phyloP scores from a whole-genome alignment of 495 filamentous ascomycete species.

The Neurospora pannonica region DNA sequence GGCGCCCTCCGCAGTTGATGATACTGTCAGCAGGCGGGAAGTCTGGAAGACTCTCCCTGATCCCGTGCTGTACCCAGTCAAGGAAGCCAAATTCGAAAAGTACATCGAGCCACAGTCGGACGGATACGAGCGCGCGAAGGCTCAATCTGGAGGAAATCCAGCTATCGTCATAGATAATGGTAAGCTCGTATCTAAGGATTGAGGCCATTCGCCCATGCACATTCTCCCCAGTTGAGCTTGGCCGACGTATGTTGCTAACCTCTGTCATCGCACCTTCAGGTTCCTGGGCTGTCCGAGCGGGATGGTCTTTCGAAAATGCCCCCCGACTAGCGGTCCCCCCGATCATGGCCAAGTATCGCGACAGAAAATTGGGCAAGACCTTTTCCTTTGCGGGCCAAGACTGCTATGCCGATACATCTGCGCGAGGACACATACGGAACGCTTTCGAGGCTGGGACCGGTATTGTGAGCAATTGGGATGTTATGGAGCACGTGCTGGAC shows the following conservation, averaged over 20 bases:
- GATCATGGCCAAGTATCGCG: constrained; percentile 86
- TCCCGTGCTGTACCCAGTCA: constrained; percentile 40
- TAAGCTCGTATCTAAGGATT: constrained; percentile 24
- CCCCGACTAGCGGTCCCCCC: constrained; percentile 77
- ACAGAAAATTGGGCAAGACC: constrained; percentile 80
- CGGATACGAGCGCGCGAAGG: constrained; percentile 53
- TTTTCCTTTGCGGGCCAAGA: constrained; percentile 87
- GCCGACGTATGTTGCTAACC: neutral
- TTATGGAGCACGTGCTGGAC: constrained; percentile 86
- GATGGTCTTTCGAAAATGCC: constrained; percentile 80
- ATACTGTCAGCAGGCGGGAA: constrained; percentile 22
- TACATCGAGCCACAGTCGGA: constrained; percentile 58
- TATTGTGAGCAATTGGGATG: constrained; percentile 94
- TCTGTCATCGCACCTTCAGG: constrained; percentile 38
- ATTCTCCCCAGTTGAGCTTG: neutral
- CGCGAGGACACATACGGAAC: constrained; percentile 78
- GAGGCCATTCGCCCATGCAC: neutral
- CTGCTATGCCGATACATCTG: constrained; percentile 87
- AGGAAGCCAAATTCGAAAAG: constrained; percentile 72
- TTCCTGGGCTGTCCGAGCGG: constrained; percentile 78
- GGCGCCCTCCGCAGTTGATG: constrained; percentile 36
- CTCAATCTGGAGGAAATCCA: constrained; percentile 31
- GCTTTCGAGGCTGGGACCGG: constrained; percentile 85
- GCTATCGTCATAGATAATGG: constrained; percentile 99
- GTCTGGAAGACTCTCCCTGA: constrained; percentile 34